Evolutionary conservation across 176 grass and related monocot species (phyloP).

Genomic region (Aegilops sharonensis): DNA sequence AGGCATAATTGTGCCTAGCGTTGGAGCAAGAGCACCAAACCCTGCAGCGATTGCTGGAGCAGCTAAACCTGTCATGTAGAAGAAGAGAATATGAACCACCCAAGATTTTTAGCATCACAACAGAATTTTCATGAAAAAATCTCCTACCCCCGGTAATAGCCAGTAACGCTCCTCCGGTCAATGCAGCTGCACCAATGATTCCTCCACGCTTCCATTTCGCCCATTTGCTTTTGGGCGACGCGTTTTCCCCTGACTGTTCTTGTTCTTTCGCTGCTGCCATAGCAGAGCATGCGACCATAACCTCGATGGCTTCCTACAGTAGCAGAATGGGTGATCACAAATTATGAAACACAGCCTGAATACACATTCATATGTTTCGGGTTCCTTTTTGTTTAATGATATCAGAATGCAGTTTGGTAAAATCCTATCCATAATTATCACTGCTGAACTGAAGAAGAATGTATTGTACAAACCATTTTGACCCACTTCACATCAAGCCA

Average conservation of each 20-base stretch:
- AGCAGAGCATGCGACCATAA: slow-evolving; percentile 93
- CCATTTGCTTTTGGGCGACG: slow-evolving; percentile 70
- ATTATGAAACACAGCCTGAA: not conserved
- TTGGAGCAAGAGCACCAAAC: slow-evolving; percentile 82
- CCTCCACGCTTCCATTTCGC: slow-evolving; percentile 88
- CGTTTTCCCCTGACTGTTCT: slow-evolving; percentile 55
- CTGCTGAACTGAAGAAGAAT: not conserved
- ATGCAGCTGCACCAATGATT: slow-evolving; percentile 86
- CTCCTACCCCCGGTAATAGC: slow-evolving; percentile 83
- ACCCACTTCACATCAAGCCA: slow-evolving; percentile 93
- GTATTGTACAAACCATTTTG: slow-evolving; percentile 69
- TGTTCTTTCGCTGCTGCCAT: slow-evolving; percentile 90
- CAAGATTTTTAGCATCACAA: not conserved
- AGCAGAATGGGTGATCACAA: slow-evolving; percentile 3
- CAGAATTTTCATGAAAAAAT: not conserved
- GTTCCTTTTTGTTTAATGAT: not conserved
- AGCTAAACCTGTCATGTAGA: slow-evolving; percentile 70
- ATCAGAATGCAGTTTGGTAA: not conserved
- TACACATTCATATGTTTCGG: not conserved
- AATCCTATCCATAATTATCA: not conserved
- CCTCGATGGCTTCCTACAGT: slow-evolving; percentile 82
- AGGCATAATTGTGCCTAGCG: slow-evolving; percentile 75
- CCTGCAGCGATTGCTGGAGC: slow-evolving; percentile 97
- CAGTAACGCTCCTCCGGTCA: slow-evolving; percentile 86
- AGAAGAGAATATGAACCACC: slow-evolving; percentile 20